These are phyloP conservation scores for Monilinia laxa DNA, from an alignment of 2,329 filamentous ascomycete genomes.

Conservation along the genomic window DNA sequence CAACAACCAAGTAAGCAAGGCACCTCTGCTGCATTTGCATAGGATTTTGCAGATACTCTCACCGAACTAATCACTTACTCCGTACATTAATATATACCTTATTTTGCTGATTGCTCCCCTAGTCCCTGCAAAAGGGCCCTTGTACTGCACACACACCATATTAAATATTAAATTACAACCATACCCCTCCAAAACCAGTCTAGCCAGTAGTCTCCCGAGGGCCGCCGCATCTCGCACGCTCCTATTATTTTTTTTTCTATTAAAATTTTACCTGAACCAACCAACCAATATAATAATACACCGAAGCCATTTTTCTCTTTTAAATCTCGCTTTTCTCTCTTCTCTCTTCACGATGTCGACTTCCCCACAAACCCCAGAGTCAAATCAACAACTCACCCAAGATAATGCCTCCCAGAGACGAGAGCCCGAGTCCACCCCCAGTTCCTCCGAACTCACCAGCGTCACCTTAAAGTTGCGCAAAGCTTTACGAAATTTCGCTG, in stretches of 20 bases:
- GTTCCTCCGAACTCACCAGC: constrained; percentile 41
- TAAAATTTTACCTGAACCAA: constrained; percentile 18
- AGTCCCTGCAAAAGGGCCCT: constrained; percentile 5
- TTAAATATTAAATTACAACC: not conserved
- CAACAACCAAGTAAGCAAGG: constrained; percentile 5
- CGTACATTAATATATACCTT: not conserved
- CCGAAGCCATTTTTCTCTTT: not conserved
- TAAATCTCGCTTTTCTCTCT: constrained; percentile 30
- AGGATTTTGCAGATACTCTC: not conserved
- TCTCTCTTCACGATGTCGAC: constrained; percentile 38
- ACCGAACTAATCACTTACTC: not conserved
- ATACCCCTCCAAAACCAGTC: constrained; percentile 5
- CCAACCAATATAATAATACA: constrained; percentile 1
- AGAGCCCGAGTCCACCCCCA: constrained; percentile 38
- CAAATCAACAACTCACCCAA: constrained; percentile 26
- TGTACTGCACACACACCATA: constrained; percentile 1
- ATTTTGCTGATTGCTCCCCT: constrained; percentile 7
- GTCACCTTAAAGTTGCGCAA: constrained; percentile 68
- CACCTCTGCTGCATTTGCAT: not conserved
- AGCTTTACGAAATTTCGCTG: constrained; percentile 79
- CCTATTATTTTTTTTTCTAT: not conserved
- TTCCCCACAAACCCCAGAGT: constrained; percentile 28
- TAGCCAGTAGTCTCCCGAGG: constrained; percentile 23
- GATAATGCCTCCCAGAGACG: constrained; percentile 39
- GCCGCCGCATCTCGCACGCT: constrained; percentile 21